phyloP scores from a whole-genome alignment of 768 basidiomycete genomes.

The Mrakia gelida region DNA sequence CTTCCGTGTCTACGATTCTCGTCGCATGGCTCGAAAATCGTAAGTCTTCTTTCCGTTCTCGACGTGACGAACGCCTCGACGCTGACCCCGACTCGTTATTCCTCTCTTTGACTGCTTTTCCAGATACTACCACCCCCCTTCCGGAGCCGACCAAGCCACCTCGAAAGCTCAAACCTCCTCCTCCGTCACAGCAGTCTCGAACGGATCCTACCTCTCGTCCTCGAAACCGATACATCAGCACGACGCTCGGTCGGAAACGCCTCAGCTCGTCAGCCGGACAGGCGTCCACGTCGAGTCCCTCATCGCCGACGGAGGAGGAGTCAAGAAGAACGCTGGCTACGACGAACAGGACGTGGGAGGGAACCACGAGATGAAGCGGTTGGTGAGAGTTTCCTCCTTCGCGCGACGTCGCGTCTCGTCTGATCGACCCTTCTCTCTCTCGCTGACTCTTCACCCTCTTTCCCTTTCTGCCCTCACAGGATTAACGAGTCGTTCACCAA shows the following conservation, averaged over 20 bases:
- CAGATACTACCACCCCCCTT: slow-evolving; percentile 4
- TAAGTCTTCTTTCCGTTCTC: background rate
- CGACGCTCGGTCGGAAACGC: slow-evolving; percentile 38
- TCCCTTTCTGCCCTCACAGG: background rate
- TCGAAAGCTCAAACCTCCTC: slow-evolving; percentile 37
- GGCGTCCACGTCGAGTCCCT: slow-evolving; percentile 45
- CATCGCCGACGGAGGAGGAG: slow-evolving; percentile 45
- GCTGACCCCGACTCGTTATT: background rate
- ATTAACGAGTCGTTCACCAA: background rate
- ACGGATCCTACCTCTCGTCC: slow-evolving; percentile 7
- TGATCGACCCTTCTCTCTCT: background rate
- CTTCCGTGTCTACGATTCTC: slow-evolving; percentile 88
- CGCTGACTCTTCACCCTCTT: background rate
- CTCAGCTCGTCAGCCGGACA: slow-evolving; percentile 33
- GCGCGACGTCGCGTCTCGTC: background rate
- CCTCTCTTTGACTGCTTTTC: background rate
- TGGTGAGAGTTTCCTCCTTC: slow-evolving; percentile 17
- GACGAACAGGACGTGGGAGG: background rate
- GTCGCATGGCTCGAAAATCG: slow-evolving; percentile 67
- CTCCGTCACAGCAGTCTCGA: slow-evolving; percentile 17
- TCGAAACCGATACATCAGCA: slow-evolving; percentile 3
- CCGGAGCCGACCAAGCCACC: slow-evolving; percentile 31
- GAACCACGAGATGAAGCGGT: slow-evolving; percentile 36
- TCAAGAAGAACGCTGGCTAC: slow-evolving; percentile 33
- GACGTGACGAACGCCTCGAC: background rate